Evolutionary conservation across 305 asterid genomes (phyloP).

Genomic region (Euphrasia arctica): DNA sequence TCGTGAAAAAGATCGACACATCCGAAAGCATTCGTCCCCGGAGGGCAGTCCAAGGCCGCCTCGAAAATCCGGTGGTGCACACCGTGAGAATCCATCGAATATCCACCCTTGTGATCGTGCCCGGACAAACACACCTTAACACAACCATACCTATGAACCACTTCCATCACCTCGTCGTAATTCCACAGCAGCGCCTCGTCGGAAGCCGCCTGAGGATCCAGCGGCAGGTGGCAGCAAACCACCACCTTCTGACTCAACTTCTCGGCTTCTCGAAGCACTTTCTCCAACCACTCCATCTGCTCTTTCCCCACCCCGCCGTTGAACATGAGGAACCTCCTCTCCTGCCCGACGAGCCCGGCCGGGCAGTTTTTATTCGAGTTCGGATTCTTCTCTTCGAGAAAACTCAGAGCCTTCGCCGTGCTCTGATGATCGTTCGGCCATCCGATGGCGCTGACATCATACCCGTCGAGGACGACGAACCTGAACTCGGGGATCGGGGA

Average conservation of each 20-base stretch:
- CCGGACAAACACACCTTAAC: conserved; percentile 84
- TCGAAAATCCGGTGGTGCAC: conserved; percentile 82
- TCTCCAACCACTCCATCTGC: conserved; percentile 75
- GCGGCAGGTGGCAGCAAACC: conserved; percentile 71
- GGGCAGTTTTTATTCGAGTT: conserved; percentile 78
- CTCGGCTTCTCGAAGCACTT: conserved; percentile 59
- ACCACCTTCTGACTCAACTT: conserved; percentile 59
- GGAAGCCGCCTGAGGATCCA: conserved; percentile 63
- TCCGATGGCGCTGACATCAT: conserved; percentile 83
- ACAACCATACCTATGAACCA: conserved; percentile 62
- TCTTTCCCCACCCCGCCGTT: conserved; percentile 82
- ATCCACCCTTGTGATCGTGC: conserved; percentile 83
- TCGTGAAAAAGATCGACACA: conserved; percentile 57
- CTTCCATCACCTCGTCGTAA: conserved; percentile 70
- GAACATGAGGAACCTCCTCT: conserved; percentile 81
- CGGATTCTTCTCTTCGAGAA: conserved; percentile 67
- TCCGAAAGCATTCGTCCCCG: conserved; percentile 73
- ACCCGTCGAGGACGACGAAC: conserved; percentile 72
- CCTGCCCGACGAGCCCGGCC: conserved; percentile 57
- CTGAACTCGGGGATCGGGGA: conserved; percentile 68
- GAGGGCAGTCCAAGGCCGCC: conserved; percentile 90
- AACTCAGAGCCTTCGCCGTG: conserved; percentile 43
- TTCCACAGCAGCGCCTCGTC: conserved; percentile 74
- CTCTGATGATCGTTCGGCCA: conserved; percentile 78
- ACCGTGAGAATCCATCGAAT: conserved; percentile 65